Conservation (phyloP, 108 stramenopile species). For the Asterionellopsis glacialis region DNA sequence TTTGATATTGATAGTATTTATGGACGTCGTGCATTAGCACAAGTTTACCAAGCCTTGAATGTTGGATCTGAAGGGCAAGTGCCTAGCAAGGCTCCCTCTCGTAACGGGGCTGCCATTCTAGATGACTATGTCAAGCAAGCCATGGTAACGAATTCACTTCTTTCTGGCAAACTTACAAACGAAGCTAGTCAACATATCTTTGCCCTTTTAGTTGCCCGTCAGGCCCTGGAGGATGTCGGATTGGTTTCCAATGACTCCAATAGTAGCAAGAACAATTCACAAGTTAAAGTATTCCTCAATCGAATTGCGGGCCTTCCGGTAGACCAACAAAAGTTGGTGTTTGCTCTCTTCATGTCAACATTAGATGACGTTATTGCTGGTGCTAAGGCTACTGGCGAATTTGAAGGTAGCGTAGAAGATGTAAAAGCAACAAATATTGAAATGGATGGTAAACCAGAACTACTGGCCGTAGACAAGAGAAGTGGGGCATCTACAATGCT, state of each 20-base stretch:
- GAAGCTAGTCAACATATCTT: too few species aligned
- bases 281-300: slow-evolving; percentile 55
- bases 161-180: too few species aligned
- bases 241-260: too few species aligned
- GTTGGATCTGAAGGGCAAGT: not conserved
- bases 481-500: slow-evolving; percentile 49
- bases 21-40: slow-evolving; percentile 32
- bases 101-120: slow-evolving; percentile 1
- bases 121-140: slow-evolving; percentile 22
- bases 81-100: too few species aligned
- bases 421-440: slow-evolving; percentile 43
- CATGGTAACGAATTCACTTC: too few species aligned
- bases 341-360: slow-evolving; percentile 49
- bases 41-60: slow-evolving; percentile 19
- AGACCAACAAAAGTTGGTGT: slow-evolving; percentile 41
- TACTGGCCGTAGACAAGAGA: slow-evolving; percentile 37
- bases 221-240: too few species aligned
- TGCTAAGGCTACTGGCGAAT: slow-evolving; percentile 59
- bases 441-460: slow-evolving; percentile 16
- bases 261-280: slow-evolving; percentile 19
- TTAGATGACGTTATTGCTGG: slow-evolving; percentile 44
- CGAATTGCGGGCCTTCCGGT: slow-evolving; percentile 52
- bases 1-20: slow-evolving; percentile 49
- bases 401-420: slow-evolving; percentile 65
- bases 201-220: too few species aligned